A percentile compares a stretch with the other conserved stretches of the same genome.
phyloP scores from a whole-genome alignment of 495 filamentous ascomycete genomes.

The Hypoxylon perforatum region DNA sequence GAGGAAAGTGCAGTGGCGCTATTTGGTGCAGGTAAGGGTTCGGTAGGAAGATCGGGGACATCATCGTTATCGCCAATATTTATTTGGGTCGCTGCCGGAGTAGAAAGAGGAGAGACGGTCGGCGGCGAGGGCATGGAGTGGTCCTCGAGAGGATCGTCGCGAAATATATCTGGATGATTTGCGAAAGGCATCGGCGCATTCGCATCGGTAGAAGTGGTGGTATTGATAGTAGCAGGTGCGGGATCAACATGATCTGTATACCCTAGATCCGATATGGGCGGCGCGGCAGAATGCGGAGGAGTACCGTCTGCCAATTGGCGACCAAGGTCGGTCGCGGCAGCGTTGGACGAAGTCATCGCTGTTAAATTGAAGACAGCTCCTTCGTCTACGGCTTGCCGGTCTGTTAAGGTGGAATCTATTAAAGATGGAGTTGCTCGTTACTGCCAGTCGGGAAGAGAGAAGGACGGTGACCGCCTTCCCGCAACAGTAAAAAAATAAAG shows the following conservation, averaged over 20 bases:
- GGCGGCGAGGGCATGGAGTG: conserved; percentile 45
- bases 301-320: conserved; percentile 21
- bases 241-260: conserved; percentile 13
- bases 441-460: conserved; percentile 41
- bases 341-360: conserved; percentile 54
- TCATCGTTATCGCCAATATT: conserved; percentile 44
- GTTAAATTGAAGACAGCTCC: conserved; percentile 47
- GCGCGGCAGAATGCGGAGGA: conserved; percentile 17
- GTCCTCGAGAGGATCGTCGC: conserved; percentile 34
- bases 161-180: conserved; percentile 18
- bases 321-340: conserved; percentile 37
- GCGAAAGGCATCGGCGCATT: conserved; percentile 33
- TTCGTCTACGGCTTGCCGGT: conserved; percentile 47
- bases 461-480: conserved; percentile 49
- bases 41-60: conserved; percentile 37
- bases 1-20: conserved; percentile 31
- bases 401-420: conserved; percentile 6
- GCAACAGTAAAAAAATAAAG: conserved; percentile 44
- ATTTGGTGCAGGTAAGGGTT: conserved; percentile 28
- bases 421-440: conserved; percentile 21
- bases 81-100: conserved; percentile 44
- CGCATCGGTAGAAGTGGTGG: conserved; percentile 12
- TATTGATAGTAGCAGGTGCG: conserved; percentile 4
- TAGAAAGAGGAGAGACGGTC: conserved; percentile 47
- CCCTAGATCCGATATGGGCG: conserved; percentile 15